Base-by-base conservation (phyloP, 176 grass and related monocot genomes). In the Paspalum notatum region DNA sequence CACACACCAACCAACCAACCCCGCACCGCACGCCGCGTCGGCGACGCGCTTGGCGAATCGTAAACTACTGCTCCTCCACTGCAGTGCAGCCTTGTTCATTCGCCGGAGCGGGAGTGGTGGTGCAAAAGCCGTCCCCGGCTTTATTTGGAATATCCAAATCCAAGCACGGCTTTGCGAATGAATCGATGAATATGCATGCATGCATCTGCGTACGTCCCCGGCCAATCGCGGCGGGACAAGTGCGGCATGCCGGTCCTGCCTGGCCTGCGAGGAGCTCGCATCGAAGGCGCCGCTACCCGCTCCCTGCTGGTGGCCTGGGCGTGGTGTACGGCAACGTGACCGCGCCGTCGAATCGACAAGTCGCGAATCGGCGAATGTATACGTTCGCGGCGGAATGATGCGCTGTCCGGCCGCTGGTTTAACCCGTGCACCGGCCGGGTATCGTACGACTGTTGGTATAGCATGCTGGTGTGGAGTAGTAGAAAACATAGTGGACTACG, bases 11-110 rank as follows among this genome's bases (percentile, higher is more conserved):
- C 17, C 15, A n/a, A 71, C 79, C 64, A 47, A 47, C 47, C 70
- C 85, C 61, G 68, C n/a, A 62, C 26, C 12, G 25, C 26, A 25
- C 54, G 18, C 38, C 0, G 20, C 20, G 10, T 13, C 25, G 10
- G 9, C 43, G 20, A 61, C 66, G 38, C 25, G 68, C 81, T 0
- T 75, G 32, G 86, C 60, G 66, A 61, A 16, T 51, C 81, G 75
- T 84, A 80, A 89, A 84, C 81, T 69, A 84, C 4, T 37, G 22
- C 46, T n/a, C 25, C 59, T 37, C 4, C 18, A 18, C 26, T 13
- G n/a, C n/a, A n/a, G n/a, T 41, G 61, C 84, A 58, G 44, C 53
- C 4, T 55, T 47, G 59, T 21, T 46, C 41, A 38, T 5, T 6
- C 51, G 47, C 8, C 9, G 62, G n/a, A 76, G n/a, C 27, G 12